Conservation (phyloP, 306 rosid species). For the Cucurbita ficifolia region DNA sequence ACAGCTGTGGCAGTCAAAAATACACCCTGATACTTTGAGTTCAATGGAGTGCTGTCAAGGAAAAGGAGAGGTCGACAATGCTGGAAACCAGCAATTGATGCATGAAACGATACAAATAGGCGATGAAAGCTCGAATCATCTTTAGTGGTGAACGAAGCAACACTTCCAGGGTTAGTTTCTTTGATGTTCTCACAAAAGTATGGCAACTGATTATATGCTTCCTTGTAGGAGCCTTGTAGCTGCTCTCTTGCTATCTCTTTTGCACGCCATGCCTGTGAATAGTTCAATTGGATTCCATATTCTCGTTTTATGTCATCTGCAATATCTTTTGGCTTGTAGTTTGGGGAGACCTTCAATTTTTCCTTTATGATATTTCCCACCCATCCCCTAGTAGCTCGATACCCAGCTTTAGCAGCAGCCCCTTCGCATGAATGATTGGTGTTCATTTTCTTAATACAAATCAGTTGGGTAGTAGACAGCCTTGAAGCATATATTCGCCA, state of each 20-base stretch:
- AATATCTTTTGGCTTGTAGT: constrained; percentile 92
- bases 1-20: constrained; percentile 67
- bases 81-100: constrained; percentile 69
- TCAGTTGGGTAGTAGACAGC: constrained; percentile 75
- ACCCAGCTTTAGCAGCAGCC: constrained; percentile 80
- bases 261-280: constrained; percentile 99
- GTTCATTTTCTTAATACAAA: constrained; percentile 89
- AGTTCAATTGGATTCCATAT: constrained; percentile 82
- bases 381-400: constrained; percentile 97
- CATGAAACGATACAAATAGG: constrained; percentile 70
- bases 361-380: constrained; percentile 95
- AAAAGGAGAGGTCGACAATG: constrained; percentile 85
- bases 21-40: constrained; percentile 84
- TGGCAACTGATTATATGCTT: constrained; percentile 83
- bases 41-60: constrained; percentile 64
- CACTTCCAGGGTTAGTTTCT: constrained; percentile 86
- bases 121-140: constrained; percentile 95
- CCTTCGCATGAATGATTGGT: constrained; percentile 78
- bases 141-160: constrained; percentile 75
- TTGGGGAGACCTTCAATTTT: constrained; percentile 76
- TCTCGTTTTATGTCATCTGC: constrained; percentile 87
- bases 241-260: constrained; percentile 96
- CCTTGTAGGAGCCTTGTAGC: constrained; percentile 92
- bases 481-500: constrained; percentile 96
- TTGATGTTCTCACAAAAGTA: constrained; percentile 75